Evolutionary conservation across 768 basidiomycete genomes (phyloP).

Genomic region (Chalciporus sphaerocephalus): DNA sequence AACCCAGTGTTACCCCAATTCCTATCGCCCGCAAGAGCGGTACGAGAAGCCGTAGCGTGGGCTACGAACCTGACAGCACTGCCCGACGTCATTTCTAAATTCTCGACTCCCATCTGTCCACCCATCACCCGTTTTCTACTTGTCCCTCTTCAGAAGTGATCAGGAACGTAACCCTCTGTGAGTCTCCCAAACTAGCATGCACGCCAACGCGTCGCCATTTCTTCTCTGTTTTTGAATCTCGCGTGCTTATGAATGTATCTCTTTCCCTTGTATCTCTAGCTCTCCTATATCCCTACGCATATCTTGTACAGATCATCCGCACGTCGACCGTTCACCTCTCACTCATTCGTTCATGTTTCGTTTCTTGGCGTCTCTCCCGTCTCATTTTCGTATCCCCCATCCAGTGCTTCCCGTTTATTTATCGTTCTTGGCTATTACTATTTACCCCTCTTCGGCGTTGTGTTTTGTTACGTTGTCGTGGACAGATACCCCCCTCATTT

Average conservation of each 20-base stretch:
- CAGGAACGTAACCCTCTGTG: constrained; percentile 9
- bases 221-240: not conserved
- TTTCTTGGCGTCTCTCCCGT: not conserved
- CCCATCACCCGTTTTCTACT: not conserved
- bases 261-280: constrained; percentile 14
- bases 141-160: not conserved
- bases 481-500: too few relatives aligned
- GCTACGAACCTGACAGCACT: constrained; percentile 14
- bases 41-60: constrained; percentile 28
- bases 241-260: constrained; percentile 14
- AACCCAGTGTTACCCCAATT: constrained; percentile 25
- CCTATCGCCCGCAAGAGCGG: constrained; percentile 18
- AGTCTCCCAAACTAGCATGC: constrained; percentile 13
- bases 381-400: not conserved
- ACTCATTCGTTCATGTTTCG: not conserved
- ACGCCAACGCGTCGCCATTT: constrained; percentile 1
- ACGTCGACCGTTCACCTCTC: too few relatives aligned
- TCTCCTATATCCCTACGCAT: constrained; percentile 2
- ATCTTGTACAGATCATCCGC: not conserved
- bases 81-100: constrained; percentile 16
- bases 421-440: not conserved
- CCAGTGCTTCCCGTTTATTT: not conserved
- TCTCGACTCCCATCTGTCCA: not conserved
- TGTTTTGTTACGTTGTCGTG: not conserved
- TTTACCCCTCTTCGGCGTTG: not conserved